Percentiles rank a stretch among this genome's conserved stretches.
Conservation (phyloP, 306 rosid species). For the Quercus alba region DNA sequence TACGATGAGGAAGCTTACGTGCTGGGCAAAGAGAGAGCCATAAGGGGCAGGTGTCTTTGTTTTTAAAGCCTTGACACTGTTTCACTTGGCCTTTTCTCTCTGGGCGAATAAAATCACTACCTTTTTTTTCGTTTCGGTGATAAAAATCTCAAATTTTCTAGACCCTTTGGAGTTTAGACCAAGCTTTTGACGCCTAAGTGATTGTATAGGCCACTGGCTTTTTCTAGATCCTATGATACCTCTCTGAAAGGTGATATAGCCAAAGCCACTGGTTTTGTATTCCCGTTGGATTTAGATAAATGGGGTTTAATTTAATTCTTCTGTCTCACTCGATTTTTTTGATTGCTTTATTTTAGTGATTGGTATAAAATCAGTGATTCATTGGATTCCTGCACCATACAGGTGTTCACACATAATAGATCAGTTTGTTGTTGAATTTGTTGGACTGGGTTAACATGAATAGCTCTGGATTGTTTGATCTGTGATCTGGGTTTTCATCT, state of each 20-base stretch:
- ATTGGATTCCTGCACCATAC: not conserved
- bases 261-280: not conserved
- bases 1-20: constrained; percentile 39
- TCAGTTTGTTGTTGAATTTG: constrained; percentile 6
- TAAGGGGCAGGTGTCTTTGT: constrained; percentile 51
- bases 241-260: constrained; percentile 10
- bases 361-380: constrained; percentile 17
- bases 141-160: not conserved
- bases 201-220: not conserved
- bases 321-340: not conserved
- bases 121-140: not conserved
- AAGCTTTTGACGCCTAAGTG: not conserved
- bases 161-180: not conserved
- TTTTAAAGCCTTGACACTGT: constrained; percentile 2
- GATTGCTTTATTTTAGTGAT: not conserved
- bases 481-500: constrained; percentile 23
- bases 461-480: constrained; percentile 15
- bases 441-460: not conserved
- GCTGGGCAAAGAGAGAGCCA: constrained; percentile 29
- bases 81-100: constrained; percentile 11
- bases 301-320: constrained; percentile 6
- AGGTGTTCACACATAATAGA: constrained; percentile 5
- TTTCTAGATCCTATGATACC: not conserved
- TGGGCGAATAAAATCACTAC: constrained; percentile 24
- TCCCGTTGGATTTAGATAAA: not conserved